Conservation (phyloP, 208 protist genomes). For the Phytomonas sp. region DNA sequence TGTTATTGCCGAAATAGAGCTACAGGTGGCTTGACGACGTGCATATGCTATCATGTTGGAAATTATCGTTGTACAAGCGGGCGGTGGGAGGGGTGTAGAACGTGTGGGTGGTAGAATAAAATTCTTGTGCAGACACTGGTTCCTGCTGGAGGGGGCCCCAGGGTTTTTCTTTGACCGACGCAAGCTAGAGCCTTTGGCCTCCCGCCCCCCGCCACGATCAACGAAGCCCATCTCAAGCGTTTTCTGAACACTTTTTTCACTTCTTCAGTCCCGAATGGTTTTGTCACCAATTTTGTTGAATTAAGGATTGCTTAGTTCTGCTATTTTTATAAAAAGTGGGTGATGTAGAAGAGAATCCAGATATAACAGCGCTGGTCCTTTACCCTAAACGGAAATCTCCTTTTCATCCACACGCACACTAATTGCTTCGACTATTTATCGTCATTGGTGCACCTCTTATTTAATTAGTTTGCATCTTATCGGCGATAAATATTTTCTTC, state of each 20-base stretch:
- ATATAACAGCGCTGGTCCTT: neutral
- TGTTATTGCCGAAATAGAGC: neutral
- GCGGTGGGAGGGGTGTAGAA: constrained; percentile 18
- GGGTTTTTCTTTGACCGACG: constrained; percentile 79
- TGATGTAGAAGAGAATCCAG: constrained; percentile 10
- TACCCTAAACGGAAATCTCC: neutral
- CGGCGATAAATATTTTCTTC: neutral
- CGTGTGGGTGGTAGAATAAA: constrained; percentile 20
- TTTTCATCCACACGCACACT: neutral
- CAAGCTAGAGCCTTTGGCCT: constrained; percentile 67
- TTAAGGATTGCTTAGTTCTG: neutral
- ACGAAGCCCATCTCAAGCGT: constrained; percentile 63
- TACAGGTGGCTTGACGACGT: neutral
- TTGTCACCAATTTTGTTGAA: neutral
- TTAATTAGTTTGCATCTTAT: constrained; percentile 2
- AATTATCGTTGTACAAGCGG: constrained; percentile 3
- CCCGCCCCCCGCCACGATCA: constrained; percentile 71
- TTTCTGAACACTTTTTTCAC: constrained; percentile 16
- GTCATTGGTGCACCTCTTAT: neutral
- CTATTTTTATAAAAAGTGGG: neutral
- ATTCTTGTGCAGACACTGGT: constrained; percentile 25
- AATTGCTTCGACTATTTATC: constrained; percentile 1
- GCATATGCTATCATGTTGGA: neutral
- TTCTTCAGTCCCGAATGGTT: neutral
- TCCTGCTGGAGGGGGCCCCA: constrained; percentile 35